phyloP scores from a whole-genome alignment of 2,329 filamentous ascomycete genomes.

The Arthrocladium fulminans region DNA sequence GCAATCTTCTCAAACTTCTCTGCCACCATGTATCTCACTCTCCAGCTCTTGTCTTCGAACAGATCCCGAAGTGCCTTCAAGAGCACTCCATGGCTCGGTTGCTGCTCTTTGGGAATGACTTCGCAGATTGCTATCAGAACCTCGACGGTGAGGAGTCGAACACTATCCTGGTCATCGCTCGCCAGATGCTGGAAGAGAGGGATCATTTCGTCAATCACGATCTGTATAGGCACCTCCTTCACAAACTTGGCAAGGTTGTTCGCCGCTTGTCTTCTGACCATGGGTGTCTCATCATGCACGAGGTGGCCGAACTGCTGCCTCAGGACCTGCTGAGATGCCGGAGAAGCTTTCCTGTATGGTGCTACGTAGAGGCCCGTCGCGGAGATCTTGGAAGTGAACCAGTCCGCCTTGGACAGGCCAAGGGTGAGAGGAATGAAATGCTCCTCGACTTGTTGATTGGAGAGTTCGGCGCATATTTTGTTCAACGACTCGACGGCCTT shows the following conservation, averaged over 20 bases:
- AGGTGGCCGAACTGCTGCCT: constrained; percentile 85
- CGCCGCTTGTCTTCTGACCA: constrained; percentile 94
- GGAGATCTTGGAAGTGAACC: constrained; percentile 99
- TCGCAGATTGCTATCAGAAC: constrained; percentile 94
- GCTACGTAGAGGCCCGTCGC: constrained; percentile 90
- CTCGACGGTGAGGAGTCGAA: constrained; percentile 89
- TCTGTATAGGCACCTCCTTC: constrained; percentile 84
- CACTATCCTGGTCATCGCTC: constrained; percentile 94
- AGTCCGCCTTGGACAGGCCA: constrained; percentile 96
- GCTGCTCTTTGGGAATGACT: constrained; percentile 94
- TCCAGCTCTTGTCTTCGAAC: constrained; percentile 99
- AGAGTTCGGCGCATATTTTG: constrained; percentile 94
- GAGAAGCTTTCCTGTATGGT: constrained; percentile 84
- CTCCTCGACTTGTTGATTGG: constrained; percentile 86
- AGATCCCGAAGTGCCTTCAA: constrained; percentile 82
- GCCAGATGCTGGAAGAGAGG: constrained; percentile 95
- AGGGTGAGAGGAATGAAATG: constrained; percentile 93
- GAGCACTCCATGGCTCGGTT: constrained; percentile 88
- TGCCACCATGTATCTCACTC: constrained; percentile 97
- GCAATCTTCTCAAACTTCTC: constrained; percentile 99
- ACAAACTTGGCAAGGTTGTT: constrained; percentile 97
- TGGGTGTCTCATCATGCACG: constrained; percentile 96
- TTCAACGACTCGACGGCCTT: constrained; percentile 99
- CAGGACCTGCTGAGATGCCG: constrained; percentile 80
- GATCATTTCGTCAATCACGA: constrained; percentile 98